These are phyloP conservation scores for Cantharellus anzutake DNA, from an alignment of 768 basidiomycete species.

Conservation along the genomic window DNA sequence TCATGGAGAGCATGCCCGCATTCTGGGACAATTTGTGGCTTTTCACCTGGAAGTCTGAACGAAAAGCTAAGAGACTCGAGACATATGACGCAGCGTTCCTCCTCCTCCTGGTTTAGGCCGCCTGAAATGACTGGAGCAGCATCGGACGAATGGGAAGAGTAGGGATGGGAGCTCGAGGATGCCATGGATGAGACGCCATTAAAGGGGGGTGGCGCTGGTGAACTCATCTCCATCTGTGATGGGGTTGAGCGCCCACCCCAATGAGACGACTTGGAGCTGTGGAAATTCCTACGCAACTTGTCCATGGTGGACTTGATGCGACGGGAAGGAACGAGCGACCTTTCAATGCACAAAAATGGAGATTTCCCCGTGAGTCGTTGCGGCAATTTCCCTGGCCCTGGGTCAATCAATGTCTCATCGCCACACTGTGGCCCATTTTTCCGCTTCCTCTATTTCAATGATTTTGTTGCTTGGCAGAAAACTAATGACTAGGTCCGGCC, in stretches of 20 bases:
- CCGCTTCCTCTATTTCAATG: no score
- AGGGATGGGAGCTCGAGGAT: slow-evolving; percentile 6
- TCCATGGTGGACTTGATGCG: background rate
- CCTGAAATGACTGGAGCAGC: slow-evolving; percentile 39
- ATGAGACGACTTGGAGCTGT: background rate
- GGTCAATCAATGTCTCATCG: no score
- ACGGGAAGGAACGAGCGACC: background rate
- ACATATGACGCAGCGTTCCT: slow-evolving; percentile 90
- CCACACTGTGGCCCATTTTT: no score
- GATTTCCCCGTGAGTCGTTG: no score
- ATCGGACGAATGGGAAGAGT: slow-evolving; percentile 6
- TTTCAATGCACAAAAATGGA: background rate
- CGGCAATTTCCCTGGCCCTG: no score
- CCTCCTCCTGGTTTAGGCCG: slow-evolving; percentile 45
- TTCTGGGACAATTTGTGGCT: slow-evolving; percentile 91
- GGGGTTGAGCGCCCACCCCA: background rate
- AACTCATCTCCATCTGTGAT: background rate
- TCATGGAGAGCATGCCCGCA: slow-evolving; percentile 98
- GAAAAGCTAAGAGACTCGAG: slow-evolving; percentile 86
- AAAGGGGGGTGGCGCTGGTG: background rate
- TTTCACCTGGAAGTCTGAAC: slow-evolving; percentile 88
- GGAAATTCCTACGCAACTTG: background rate
- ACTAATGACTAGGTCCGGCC: no score
- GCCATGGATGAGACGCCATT: background rate
- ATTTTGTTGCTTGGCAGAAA: no score